These are phyloP conservation scores for Monosporascus sp. DNA, from an alignment of 2,329 filamentous ascomycete species.

Conservation along the genomic window DNA sequence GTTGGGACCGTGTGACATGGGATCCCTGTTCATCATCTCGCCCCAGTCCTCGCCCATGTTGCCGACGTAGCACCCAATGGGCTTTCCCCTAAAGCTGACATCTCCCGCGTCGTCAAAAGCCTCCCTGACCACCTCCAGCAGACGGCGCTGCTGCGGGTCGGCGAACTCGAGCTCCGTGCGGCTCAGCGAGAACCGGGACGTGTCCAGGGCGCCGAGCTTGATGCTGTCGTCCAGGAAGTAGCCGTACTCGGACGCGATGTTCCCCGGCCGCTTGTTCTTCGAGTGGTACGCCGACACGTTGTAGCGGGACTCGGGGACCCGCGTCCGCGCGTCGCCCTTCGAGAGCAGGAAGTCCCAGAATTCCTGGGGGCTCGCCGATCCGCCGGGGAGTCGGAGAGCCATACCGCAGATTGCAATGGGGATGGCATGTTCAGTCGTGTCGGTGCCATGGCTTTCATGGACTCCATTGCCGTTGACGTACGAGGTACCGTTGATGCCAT, in stretches of 20 bases:
- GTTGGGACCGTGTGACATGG: constrained; percentile 10
- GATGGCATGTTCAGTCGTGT: too few species aligned
- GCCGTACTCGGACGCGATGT: constrained; percentile 12
- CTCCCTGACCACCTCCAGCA: constrained; percentile 30
- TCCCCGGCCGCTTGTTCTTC: constrained; percentile 5
- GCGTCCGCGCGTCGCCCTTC: constrained; percentile 13
- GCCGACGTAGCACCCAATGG: constrained; percentile 30
- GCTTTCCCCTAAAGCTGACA: constrained; percentile 20
- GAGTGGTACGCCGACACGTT: constrained; percentile 12
- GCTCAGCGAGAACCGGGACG: constrained; percentile 22
- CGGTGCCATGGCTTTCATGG: too few species aligned
- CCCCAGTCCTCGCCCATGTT: constrained; percentile 28
- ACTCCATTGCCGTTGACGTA: too few species aligned
- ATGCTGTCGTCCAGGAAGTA: constrained; percentile 26
- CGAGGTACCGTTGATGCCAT: too few species aligned
- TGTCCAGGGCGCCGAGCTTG: constrained; percentile 22
- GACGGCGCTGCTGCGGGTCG: constrained; percentile 33
- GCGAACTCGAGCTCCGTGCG: constrained; percentile 22
- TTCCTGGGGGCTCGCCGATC: constrained; percentile 9
- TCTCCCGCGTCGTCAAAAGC: constrained; percentile 29
- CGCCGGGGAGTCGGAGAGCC: constrained; percentile 19
- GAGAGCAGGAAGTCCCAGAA: constrained; percentile 20
- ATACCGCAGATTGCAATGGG: constrained; percentile 22
- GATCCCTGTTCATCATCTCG: constrained; percentile 19
- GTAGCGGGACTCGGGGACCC: constrained; percentile 14